Percentiles rank a stretch among this genome's conserved stretches.
Evolutionary conservation across 2,329 filamentous ascomycete species (phyloP).

Genomic region (Calonectria multiphialidica): DNA sequence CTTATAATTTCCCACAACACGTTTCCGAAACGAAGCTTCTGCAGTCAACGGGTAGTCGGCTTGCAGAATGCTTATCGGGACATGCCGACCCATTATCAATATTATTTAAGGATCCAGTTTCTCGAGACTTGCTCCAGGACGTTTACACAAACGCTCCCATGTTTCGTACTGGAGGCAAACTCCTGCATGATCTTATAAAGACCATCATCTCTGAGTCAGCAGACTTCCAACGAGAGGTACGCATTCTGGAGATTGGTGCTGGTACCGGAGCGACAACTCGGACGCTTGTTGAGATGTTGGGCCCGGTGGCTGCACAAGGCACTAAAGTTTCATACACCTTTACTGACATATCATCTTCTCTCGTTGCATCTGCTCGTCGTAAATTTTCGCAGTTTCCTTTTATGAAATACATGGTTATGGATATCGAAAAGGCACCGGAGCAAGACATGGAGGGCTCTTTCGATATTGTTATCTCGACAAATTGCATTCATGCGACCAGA

Average conservation of each 20-base stretch:
- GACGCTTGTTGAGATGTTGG: background rate
- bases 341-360: background rate
- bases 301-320: background rate
- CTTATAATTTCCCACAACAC: background rate
- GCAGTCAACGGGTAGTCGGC: background rate
- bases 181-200: background rate
- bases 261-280: background rate
- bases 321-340: background rate
- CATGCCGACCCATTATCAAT: background rate
- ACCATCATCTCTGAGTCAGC: background rate
- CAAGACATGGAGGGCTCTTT: background rate
- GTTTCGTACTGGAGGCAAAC: background rate
- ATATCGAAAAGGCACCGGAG: background rate
- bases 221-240: background rate
- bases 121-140: background rate
- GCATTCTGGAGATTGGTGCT: background rate
- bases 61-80: background rate
- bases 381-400: background rate
- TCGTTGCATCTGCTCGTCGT: background rate
- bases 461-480: background rate
- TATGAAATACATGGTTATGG: background rate
- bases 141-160: background rate
- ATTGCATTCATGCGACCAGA: background rate
- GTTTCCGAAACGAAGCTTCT: background rate
- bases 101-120: background rate